These are phyloP conservation scores for Penicillium fimorum DNA, from an alignment of 495 filamentous ascomycete genomes.

Conservation along the genomic window DNA sequence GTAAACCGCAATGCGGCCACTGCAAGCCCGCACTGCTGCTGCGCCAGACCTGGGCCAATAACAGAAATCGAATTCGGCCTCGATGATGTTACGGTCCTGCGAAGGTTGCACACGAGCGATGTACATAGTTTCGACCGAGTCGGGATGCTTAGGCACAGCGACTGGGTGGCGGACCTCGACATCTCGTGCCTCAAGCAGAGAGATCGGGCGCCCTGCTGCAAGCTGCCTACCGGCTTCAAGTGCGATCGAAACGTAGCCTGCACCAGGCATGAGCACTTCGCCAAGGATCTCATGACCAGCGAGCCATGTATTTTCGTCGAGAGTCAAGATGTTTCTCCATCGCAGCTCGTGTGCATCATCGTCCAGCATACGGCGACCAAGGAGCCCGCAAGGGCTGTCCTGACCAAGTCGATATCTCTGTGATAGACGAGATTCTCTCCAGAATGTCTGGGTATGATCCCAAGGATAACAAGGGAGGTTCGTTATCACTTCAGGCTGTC, in stretches of 20 bases:
- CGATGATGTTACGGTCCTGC: too few species aligned
- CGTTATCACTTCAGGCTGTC: not conserved
- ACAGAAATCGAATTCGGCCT: too few species aligned
- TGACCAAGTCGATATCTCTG: conserved; percentile 42
- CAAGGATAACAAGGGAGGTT: conserved; percentile 28
- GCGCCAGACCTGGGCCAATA: too few species aligned
- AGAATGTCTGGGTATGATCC: conserved; percentile 47
- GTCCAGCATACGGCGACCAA: conserved; percentile 33
- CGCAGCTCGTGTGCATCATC: conserved; percentile 18
- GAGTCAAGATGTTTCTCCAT: conserved; percentile 20
- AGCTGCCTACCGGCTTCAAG: conserved; percentile 40
- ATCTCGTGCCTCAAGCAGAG: not conserved
- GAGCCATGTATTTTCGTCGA: conserved; percentile 22
- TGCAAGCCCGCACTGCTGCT: too few species aligned
- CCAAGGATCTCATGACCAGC: conserved; percentile 13
- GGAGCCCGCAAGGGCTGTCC: conserved; percentile 32
- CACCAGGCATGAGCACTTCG: conserved; percentile 18
- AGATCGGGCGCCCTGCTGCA: not conserved
- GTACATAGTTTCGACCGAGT: too few species aligned
- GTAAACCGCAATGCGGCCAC: too few species aligned
- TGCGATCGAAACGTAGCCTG: conserved; percentile 17
- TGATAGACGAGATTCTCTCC: conserved; percentile 48
- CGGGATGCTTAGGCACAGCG: too few species aligned
- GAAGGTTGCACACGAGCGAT: too few species aligned
- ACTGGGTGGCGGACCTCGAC: conserved; percentile 13